phyloP scores from a whole-genome alignment of 148 eudicot species.

The Camellia sinensis region DNA sequence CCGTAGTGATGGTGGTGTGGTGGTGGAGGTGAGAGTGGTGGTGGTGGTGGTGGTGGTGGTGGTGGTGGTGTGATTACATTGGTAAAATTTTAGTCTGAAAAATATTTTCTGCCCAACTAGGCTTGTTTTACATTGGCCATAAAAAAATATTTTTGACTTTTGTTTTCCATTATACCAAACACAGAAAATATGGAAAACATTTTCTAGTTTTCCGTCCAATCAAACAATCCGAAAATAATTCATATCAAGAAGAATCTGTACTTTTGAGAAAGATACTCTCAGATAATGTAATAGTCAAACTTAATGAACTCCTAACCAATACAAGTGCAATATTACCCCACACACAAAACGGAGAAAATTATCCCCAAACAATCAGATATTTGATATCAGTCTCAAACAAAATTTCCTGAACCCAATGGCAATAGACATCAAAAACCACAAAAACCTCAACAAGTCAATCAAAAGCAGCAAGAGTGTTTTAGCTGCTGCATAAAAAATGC shows the following conservation, averaged over 20 bases:
- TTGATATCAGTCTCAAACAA: not conserved
- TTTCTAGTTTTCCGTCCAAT: too few relatives aligned
- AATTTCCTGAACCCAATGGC: not conserved
- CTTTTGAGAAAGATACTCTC: not conserved
- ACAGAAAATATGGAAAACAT: too few relatives aligned
- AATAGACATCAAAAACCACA: not conserved
- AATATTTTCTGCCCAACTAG: too few relatives aligned
- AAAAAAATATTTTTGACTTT: too few relatives aligned
- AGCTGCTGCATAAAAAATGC: not conserved
- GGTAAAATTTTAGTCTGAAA: too few relatives aligned
- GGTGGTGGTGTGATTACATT: too few relatives aligned
- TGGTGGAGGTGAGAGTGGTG: too few relatives aligned
- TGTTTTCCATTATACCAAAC: too few relatives aligned
- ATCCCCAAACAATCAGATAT: not conserved
- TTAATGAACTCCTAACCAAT: not conserved
- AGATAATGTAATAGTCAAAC: not conserved
- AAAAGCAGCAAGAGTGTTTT: not conserved
- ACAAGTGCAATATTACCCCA: not conserved
- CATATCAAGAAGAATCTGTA: not conserved
- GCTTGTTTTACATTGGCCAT: too few relatives aligned
- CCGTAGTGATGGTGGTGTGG: too few relatives aligned
- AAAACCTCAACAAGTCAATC: not conserved
- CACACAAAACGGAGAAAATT: not conserved
- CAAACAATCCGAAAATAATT: not conserved
- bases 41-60: too few relatives aligned